Base-by-base conservation (phyloP, 306 rosid species). In the Vigna radiata region DNA sequence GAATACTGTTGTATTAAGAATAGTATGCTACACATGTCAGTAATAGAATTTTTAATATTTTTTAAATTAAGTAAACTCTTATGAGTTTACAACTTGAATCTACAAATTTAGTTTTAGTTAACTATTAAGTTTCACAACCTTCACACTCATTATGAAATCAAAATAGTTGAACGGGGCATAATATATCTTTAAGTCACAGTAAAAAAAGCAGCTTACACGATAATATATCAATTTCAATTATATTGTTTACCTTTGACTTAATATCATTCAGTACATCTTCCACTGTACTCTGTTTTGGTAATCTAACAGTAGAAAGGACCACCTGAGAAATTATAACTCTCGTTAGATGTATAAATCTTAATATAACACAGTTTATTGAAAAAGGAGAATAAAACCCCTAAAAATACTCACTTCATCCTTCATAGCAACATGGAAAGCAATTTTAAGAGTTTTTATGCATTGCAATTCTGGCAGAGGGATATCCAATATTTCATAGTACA, bases 381-480 rank as follows among this genome's bases (percentile, higher is more conserved):
- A 27, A 60, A 29, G 12, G 21, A 29, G 16, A 29, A 60, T 29
- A 60, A 12, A 60, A 14, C 17, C 18, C 15, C 41, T 2, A 27
- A 27, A 46, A 18, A 36, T 41, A 83, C 89, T 4, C 73, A 93
- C 98, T 86, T 93, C 98, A 84, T 89, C 98, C 82, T 89, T 93
- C 55, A 87, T 84, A 43, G 96, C 86, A 66, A 86, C 91, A 85
- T 90, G 94, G 82, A 88, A 86, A 72, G 96, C 93, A 85, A 93
- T 90, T 84, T 89, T 93, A 68, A 93, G 89, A 62, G 88, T 86
- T 73, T 93, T 93, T 25, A 89, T 81, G 76, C 98, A 85, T 81
- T 93, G 91, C 68, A 90, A 76, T 83, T 93, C 96, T 29, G 96
- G 97, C 15, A 90, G 93, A 74, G 98, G 96, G 63, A 93, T 90